Base-by-base conservation (phyloP, 805 yeast species). In the Wickerhamomyces queroliae region DNA sequence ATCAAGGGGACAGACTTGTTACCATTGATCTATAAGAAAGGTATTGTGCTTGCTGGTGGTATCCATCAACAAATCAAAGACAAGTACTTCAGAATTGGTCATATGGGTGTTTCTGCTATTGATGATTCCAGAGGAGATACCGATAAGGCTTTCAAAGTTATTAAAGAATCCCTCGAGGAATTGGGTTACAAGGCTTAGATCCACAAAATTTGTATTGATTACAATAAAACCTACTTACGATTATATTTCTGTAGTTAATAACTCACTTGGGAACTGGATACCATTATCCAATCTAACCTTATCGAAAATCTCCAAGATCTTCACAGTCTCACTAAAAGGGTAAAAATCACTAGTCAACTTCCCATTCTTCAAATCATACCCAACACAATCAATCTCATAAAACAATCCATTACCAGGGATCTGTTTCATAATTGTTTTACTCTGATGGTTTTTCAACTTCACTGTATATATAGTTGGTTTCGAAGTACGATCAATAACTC, bases 1-100 rank as follows among this genome's bases (percentile, higher is more conserved):
- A 64, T 84, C 44, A 68, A 77, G 42, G 89, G 91, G 23, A 67
- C 79, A n/a, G 80, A 78, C 38, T 70, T 86, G 36, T 67, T 87
- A 45, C 61, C 69, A 33, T 54, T 49, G 35, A 63, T 86, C 47
- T 76, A 80, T 44, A 62, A 70, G 38, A 75, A 78, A 50, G 90
- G 89, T 16, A 76, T 84, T 55, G 76, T 82, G 19, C 74, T 90
- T 36, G 96, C 97, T 34, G 95, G 93, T 36, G 97, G 97, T 42
- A 83, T 90, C 48, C 91, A 85, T 66, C 80, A 78, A 62, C 87
- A 79, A 19, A 78, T 88, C 53, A 81, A 78, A 35, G 74, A 83
- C 43, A 80, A 83, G 61, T 90, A 90, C 67, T 86, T 91, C 69
- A 78, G 98, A 64, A 80, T 90, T 43, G 98, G 98, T 26, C 98